Conservation (phyloP, 1,284 basidiomycete species). For the Ceratobasidium sp. region DNA sequence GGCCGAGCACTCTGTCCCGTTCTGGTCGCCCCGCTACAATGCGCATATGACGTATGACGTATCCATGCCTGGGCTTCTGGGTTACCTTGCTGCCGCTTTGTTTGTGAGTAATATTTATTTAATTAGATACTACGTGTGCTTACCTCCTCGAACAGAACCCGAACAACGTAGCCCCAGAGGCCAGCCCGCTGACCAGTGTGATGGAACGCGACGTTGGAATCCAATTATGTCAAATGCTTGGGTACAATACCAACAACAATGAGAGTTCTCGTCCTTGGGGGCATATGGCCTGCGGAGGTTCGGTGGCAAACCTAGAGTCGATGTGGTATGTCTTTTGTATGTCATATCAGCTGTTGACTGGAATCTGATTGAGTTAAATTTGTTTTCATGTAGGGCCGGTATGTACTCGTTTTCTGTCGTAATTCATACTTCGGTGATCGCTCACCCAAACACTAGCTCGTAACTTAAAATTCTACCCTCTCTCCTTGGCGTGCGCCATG, state of each 20-base stretch:
- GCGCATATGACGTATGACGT: conserved; percentile 62
- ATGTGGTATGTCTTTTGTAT: conserved; percentile 59
- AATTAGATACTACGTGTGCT: neutral
- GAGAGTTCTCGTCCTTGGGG: conserved; percentile 58
- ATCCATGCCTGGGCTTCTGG: conserved; percentile 61
- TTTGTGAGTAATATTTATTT: conserved; percentile 38
- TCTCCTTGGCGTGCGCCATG: conserved; percentile 58
- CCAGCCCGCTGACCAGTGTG: conserved; percentile 61
- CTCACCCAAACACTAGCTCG: conserved; percentile 51
- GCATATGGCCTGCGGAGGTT: conserved; percentile 64
- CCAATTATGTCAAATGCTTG: conserved; percentile 63
- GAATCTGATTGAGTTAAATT: conserved; percentile 20
- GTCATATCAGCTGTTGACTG: conserved; percentile 20
- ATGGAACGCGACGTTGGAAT: conserved; percentile 63
- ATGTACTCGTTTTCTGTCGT: neutral
- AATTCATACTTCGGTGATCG: neutral
- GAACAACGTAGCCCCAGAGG: conserved; percentile 65
- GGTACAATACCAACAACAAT: conserved; percentile 54
- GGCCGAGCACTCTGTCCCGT: conserved; percentile 58
- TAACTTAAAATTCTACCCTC: conserved; percentile 63
- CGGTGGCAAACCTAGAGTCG: conserved; percentile 66
- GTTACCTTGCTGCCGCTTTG: conserved; percentile 60
- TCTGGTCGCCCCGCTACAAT: conserved; percentile 63
- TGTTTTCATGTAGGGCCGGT: conserved; percentile 50
- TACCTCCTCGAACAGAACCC: conserved; percentile 56